These are phyloP conservation scores for Helicostylum pulchrum DNA, from an alignment of 192 early-diverging fungal genomes.

Conservation along the genomic window DNA sequence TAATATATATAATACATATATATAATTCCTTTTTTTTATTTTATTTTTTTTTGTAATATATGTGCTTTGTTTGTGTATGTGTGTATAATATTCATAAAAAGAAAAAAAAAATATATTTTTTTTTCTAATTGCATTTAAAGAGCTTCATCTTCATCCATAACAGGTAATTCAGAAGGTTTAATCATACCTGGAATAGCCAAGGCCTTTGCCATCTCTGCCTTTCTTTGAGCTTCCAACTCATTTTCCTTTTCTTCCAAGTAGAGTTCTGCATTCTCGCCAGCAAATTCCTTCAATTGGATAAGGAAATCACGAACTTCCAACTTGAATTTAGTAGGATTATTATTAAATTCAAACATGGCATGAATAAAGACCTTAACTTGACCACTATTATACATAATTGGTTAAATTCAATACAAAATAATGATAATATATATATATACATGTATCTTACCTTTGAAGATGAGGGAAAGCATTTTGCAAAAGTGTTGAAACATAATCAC, in stretches of 20 bases:
- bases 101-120: background rate
- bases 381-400: constrained; percentile 38
- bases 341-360: constrained; percentile 82
- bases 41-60: too few relatives aligned
- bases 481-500: constrained; percentile 80
- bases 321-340: constrained; percentile 85
- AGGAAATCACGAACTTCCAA: constrained; percentile 94
- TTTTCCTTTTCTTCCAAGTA: constrained; percentile 90
- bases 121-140: constrained; percentile 17
- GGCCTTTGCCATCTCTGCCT: constrained; percentile 78
- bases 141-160: constrained; percentile 36
- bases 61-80: background rate
- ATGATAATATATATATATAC: too few relatives aligned
- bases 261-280: constrained; percentile 78
- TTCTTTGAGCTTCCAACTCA: constrained; percentile 72
- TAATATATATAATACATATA: too few relatives aligned
- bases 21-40: too few relatives aligned
- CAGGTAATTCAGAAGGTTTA: constrained; percentile 83
- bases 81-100: background rate
- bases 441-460: constrained; percentile 62
- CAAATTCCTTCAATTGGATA: constrained; percentile 92
- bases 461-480: constrained; percentile 90
- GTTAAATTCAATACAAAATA: too few relatives aligned
- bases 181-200: constrained; percentile 93
- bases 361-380: constrained; percentile 87